Evolutionary conservation across 169 alveolate species (phyloP), one percentile per base, ranked within the genome.

Genomic region (Plasmodium berghei): DNA sequence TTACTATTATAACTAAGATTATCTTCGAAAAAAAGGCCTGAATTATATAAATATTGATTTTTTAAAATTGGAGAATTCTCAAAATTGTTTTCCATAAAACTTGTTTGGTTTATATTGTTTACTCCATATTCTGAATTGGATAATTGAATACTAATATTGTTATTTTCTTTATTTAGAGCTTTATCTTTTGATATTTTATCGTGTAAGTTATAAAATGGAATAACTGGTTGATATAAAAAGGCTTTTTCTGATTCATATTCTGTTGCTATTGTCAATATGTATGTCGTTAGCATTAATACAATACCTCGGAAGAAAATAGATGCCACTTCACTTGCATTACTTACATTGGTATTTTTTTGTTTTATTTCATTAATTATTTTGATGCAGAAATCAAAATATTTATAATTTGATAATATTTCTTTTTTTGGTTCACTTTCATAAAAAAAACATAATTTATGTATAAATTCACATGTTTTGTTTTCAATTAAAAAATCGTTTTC

Each of bases 321-420:
- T 71, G 91, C 91, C 18, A 86, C 87, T 52, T 86, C 91, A 26
- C 91, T 66, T 49, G 91, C 91, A 49, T 56, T 86, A 54, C 91
- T 71, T 72, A 86, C 77, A 20, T 71, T 59, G 20, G 58, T 86
- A 64, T 61, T 86, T 46, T 86, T 86, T 46, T 86, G 74, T 42
- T 86, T 69, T n/a, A 86, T 86, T 62, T 71, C 63, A 66, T 70
- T 86, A 20, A 86, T 5, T 86, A 55, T 52, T 48, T 86, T 86
- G 4, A 86, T 63, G 61, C 71, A 86, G 14, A 59, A 48, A 54
- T 86, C 75, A 52, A 70, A 40, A 66, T 69, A 45, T 22, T 45
- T 42, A 71, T 56, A 48, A 55, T 24, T 67, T 22, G 14, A 26
- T 10, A 40, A 67, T 12, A 48, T 16, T 16, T 83, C 90, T 40